Conservation (phyloP, 331 rosid species). For the Erythrophleum ivorense region DNA sequence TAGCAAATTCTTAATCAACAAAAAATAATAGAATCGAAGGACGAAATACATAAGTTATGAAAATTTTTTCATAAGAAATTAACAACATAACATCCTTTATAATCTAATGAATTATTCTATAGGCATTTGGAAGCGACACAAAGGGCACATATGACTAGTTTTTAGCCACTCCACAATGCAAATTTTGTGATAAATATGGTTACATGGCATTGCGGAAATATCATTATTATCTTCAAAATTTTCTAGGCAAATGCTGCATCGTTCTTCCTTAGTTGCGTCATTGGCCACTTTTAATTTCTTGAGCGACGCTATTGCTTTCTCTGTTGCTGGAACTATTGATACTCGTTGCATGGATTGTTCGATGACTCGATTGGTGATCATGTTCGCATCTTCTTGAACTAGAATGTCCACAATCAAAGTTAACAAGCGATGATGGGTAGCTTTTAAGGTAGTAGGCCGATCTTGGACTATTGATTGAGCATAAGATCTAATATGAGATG, state of each 20-base stretch:
- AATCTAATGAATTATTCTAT: not conserved
- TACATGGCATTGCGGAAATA: not conserved
- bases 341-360: not conserved
- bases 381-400: not conserved
- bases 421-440: not conserved
- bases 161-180: not conserved
- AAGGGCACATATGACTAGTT: not conserved
- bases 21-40: too few species aligned
- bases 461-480: not conserved
- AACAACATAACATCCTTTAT: too few species aligned
- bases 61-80: too few species aligned
- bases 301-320: not conserved
- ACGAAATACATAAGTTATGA: too few species aligned
- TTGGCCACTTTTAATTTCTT: not conserved
- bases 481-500: not conserved
- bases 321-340: not conserved
- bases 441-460: too few species aligned
- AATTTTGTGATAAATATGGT: not conserved
- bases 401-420: too few species aligned
- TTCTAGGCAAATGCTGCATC: not conserved
- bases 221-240: not conserved
- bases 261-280: not conserved
- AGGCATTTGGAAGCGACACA: not conserved
- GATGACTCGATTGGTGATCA: not conserved
- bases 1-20: too few species aligned